Base-by-base conservation (phyloP, 176 grass and related monocot species). In the Zizania latifolia region DNA sequence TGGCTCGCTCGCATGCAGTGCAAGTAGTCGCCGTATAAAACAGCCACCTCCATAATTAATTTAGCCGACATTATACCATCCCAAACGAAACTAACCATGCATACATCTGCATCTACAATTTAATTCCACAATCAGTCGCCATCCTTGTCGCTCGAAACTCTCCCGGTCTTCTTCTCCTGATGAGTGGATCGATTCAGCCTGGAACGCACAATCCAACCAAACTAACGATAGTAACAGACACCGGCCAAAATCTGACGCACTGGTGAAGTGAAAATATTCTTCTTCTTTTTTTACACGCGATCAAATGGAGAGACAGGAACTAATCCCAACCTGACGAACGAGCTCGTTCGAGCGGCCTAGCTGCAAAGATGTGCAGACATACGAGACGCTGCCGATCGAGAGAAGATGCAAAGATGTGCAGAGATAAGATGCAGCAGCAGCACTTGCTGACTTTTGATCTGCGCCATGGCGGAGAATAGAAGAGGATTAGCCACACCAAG, bases 361-460 rank as follows among this genome's bases (percentile, higher is more conserved):
- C n/a, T n/a, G n/a, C n/a, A n/a, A n/a, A n/a, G n/a, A n/a, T n/a
- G n/a, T n/a, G n/a, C n/a, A n/a, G n/a, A n/a, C n/a, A n/a, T n/a
- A n/a, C n/a, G n/a, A n/a, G n/a, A n/a, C n/a, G n/a, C n/a, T n/a
- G n/a, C n/a, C n/a, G n/a, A n/a, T n/a, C n/a, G n/a, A n/a, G n/a
- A n/a, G n/a, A n/a, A n/a, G n/a, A n/a, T n/a, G n/a, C n/a, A n/a
- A n/a, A n/a, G n/a, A n/a, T n/a, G n/a, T n/a, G n/a, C n/a, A n/a
- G n/a, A n/a, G 58, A 68, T 27, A 27, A 28, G 63, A 8, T 5
- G 27, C 63, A 71, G 55, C n/a, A n/a, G n/a, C 65, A 56, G 58
- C 66, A 63, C 58, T 72, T 84, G 44, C 67, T 58, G 75, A 84
- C 58, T 84, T 71, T 21, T 43, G 23, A 23, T 44, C 23, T 54